Conservation (phyloP, 495 filamentous ascomycete species). For the Durotheca rogersii region DNA sequence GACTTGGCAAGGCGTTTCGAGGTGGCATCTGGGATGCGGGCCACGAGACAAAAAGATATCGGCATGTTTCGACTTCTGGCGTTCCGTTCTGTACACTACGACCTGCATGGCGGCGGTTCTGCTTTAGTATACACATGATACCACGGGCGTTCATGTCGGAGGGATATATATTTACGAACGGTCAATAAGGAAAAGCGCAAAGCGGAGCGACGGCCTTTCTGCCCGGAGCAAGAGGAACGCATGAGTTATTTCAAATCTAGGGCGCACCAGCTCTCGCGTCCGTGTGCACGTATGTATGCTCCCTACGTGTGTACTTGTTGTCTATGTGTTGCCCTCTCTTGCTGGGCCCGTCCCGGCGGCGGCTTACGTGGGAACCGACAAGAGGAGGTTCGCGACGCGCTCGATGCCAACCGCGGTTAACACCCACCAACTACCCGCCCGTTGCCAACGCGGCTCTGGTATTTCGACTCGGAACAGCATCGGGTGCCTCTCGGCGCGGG, state of each 20-base stretch:
- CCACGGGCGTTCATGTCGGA: slow-evolving; percentile 24
- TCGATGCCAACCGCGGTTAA: too few relatives aligned
- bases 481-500: too few relatives aligned
- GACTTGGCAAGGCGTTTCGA: slow-evolving; percentile 32
- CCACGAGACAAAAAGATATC: slow-evolving; percentile 30
- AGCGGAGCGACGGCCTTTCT: slow-evolving; percentile 1
- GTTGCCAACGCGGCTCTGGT: too few relatives aligned
- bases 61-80: slow-evolving; percentile 15
- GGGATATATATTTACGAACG: slow-evolving; percentile 3
- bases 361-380: too few relatives aligned
- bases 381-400: too few relatives aligned
- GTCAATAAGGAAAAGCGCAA: slow-evolving; percentile 4
- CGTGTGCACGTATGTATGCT: background rate
- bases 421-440: too few relatives aligned
- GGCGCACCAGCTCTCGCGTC: too few relatives aligned
- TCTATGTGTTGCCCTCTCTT: too few relatives aligned
- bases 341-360: too few relatives aligned
- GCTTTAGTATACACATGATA: slow-evolving; percentile 26
- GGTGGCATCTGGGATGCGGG: slow-evolving; percentile 27
- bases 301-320: too few relatives aligned
- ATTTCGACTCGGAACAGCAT: too few relatives aligned
- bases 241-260: background rate
- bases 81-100: slow-evolving; percentile 31
- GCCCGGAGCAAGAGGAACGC: background rate
- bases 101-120: slow-evolving; percentile 27